Base-by-base conservation (phyloP, 768 basidiomycete species). In the Tephrocybe sp. region DNA sequence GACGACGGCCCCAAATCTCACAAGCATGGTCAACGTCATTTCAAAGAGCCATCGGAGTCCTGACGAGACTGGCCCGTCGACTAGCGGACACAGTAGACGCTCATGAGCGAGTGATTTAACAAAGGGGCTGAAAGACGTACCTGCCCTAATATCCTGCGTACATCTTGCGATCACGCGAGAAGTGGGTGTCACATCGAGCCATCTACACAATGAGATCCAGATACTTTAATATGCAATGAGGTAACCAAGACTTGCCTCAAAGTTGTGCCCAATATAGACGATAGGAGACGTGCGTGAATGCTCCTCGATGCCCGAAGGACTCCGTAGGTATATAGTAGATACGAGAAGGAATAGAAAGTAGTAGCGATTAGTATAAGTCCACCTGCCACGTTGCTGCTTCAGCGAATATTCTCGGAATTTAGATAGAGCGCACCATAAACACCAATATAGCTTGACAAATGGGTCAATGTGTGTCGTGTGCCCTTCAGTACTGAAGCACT, bases 131-230 rank as follows among this genome's bases (percentile, higher is more conserved):
- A 24, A 22, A 28, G n/a, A 21, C 61, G 27, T 58, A 67, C 63
- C 67, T 50, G 66, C 60, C 36, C 78, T 69, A 18, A 87, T 84
- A 60, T 88, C 86, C 46, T 84, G 79, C 1, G 86, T 87, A 61
- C 80, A 81, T 43, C 86, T 75, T 25, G 83, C 69, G 34, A 87
- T 79, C 43, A 89, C 78, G 4, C 86, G 78, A 19, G 73, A 69
- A 1, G 67, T 64, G 9, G 76, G 74, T 1, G 76, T 78, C 26
- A 70, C 66, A 53, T 74, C 72, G 25, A 78, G 70, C 70, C 69
- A 85, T 62, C 84, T 79, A 6, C 11, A 24, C 30, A 39, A 15
- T 22, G 35, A 19, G 18, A n/a, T 46, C 25, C 38, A 25, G 5
- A 4, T 19, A 44, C 21, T 21, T n/a, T n/a, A n/a, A n/a, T n/a